Percentiles rank a stretch among this genome's conserved stretches.
phyloP scores from a whole-genome alignment of 2,329 filamentous ascomycete genomes.

The Phyllachora maydis region DNA sequence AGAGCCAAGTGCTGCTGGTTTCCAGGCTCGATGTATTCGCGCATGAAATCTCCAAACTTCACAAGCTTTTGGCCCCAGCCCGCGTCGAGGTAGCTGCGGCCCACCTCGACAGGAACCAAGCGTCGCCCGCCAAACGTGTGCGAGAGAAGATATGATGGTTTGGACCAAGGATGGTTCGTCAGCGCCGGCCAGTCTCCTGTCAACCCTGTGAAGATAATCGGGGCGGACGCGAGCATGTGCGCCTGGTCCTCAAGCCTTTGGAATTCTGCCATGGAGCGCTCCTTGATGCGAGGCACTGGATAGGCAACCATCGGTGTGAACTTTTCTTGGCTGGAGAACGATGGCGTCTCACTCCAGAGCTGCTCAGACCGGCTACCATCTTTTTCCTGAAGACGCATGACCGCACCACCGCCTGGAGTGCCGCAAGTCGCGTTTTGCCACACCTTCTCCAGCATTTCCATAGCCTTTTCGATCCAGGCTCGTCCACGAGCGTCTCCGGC shows the following conservation, averaged over 20 bases:
- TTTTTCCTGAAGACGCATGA: too few species aligned
- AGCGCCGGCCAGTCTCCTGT: constrained; percentile 60
- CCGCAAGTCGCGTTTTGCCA: too few species aligned
- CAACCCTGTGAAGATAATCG: constrained; percentile 49
- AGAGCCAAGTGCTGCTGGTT: constrained; percentile 1
- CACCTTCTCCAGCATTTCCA: constrained; percentile 20
- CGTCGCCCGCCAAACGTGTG: constrained; percentile 57
- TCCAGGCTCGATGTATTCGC: constrained; percentile 32
- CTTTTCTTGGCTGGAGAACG: constrained; percentile 14
- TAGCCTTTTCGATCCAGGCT: constrained; percentile 26
- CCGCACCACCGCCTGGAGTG: not conserved
- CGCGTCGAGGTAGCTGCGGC: constrained; percentile 69
- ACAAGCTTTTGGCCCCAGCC: constrained; percentile 73
- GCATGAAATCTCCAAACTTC: constrained; percentile 50
- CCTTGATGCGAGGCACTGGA: constrained; percentile 18
- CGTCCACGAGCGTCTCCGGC: constrained; percentile 27
- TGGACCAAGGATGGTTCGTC: constrained; percentile 45
- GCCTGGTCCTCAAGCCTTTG: constrained; percentile 32
- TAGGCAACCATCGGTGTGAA: constrained; percentile 19
- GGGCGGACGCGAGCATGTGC: constrained; percentile 22
- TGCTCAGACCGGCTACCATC: too few species aligned
- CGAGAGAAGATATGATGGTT: constrained; percentile 51
- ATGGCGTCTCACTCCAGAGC: constrained; percentile 4
- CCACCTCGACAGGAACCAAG: constrained; percentile 71
- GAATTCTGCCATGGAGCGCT: constrained; percentile 36